Evolutionary conservation across 805 yeast species (phyloP).

Genomic region (Zygoascus flipseniorum): DNA sequence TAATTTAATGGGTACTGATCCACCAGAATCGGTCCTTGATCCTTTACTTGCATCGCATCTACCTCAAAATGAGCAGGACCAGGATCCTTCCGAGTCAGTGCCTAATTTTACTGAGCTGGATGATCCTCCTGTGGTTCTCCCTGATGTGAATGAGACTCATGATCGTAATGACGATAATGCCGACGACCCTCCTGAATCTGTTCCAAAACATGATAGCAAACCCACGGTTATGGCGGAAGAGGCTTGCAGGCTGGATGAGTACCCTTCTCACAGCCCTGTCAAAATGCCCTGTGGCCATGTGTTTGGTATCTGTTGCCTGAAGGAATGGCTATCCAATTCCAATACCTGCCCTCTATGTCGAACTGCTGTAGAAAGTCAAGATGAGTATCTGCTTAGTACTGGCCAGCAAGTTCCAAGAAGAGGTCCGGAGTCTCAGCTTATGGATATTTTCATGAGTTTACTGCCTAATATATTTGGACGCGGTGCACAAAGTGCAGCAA

Average conservation of each 20-base stretch:
- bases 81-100: neutral
- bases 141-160: neutral
- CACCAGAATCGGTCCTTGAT: neutral
- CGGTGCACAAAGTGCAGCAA: neutral
- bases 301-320: constrained; percentile 80
- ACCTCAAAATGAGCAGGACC: no score
- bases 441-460: neutral
- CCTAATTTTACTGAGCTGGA: neutral
- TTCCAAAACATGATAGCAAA: neutral
- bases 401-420: neutral
- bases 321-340: constrained; percentile 71
- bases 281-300: constrained; percentile 78
- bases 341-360: constrained; percentile 86
- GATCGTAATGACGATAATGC: neutral
- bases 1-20: constrained; percentile 14
- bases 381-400: neutral
- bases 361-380: constrained; percentile 36
- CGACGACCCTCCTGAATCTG: constrained; percentile 4
- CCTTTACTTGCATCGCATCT: neutral
- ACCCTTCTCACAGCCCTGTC: constrained; percentile 49
- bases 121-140: neutral
- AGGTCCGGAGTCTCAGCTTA: neutral
- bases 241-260: neutral
- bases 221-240: neutral
- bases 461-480: neutral